These are phyloP conservation scores for Suhomyces xylopsoci DNA, from an alignment of 805 yeast species.

Conservation along the genomic window DNA sequence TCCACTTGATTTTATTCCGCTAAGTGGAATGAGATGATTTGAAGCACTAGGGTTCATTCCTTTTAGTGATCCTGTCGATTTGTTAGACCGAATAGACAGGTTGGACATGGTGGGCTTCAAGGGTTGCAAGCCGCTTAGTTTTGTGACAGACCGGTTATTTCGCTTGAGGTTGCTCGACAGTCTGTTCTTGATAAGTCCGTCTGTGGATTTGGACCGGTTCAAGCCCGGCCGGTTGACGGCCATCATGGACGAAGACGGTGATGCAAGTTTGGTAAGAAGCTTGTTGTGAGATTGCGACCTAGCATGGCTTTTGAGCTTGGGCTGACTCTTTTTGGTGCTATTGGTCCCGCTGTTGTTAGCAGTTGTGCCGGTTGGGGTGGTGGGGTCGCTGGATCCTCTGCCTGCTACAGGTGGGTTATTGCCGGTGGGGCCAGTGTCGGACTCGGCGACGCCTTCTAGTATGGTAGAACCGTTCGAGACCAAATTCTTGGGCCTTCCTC, in stretches of 20 bases:
- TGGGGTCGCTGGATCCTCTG: background rate
- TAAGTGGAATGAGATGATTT: constrained; percentile 9
- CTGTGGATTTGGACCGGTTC: constrained; percentile 40
- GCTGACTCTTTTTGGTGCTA: background rate
- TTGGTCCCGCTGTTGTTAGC: background rate
- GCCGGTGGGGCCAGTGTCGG: background rate
- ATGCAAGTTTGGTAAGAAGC: constrained; percentile 24
- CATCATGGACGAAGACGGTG: constrained; percentile 13
- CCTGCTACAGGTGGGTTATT: background rate
- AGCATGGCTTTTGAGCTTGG: constrained; percentile 17
- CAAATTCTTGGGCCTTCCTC: constrained; percentile 9
- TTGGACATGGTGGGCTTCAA: constrained; percentile 33
- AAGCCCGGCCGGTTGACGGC: constrained; percentile 25
- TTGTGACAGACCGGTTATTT: constrained; percentile 37
- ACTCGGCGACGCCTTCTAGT: background rate
- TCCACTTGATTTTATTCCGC: constrained; percentile 36
- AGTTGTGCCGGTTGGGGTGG: background rate
- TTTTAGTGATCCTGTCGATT: constrained; percentile 33
- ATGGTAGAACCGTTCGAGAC: background rate
- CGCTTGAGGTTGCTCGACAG: constrained; percentile 24
- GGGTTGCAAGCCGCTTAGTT: constrained; percentile 35
- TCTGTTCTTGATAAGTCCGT: constrained; percentile 29
- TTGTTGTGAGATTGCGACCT: constrained; percentile 34
- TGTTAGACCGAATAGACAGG: constrained; percentile 27
- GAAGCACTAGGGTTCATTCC: constrained; percentile 16